Evolutionary conservation across 2,329 filamentous ascomycete genomes (phyloP).

Genomic region (Colletotrichum sp.): DNA sequence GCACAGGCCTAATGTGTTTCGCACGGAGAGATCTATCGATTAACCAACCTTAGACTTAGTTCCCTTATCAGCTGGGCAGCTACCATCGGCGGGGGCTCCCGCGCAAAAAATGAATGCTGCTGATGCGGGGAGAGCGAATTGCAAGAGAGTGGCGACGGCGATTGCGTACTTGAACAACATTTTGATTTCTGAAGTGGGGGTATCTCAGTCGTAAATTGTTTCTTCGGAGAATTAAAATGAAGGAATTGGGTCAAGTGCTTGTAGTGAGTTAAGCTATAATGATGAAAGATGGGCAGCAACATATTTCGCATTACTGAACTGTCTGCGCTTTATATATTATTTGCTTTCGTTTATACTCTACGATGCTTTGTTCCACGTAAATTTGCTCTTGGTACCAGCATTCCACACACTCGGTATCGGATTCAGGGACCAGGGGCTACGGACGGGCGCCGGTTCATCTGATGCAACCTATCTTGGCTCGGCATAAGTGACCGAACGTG

Average conservation of each 20-base stretch:
- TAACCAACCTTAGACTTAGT: neutral
- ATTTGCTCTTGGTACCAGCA: neutral
- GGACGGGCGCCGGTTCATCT: neutral
- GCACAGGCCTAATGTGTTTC: neutral
- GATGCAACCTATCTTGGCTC: neutral
- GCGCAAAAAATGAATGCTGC: neutral
- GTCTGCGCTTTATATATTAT: neutral
- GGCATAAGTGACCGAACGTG: neutral
- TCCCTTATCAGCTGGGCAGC: neutral
- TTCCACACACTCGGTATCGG: neutral
- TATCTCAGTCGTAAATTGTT: neutral
- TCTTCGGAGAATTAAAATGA: neutral
- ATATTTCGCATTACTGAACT: neutral
- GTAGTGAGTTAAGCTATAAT: neutral
- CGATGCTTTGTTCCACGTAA: neutral
- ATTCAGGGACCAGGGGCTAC: neutral
- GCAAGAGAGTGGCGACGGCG: neutral
- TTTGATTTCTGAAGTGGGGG: neutral
- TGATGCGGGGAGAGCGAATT: neutral
- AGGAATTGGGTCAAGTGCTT: neutral
- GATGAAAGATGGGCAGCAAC: neutral
- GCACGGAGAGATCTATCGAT: rapidly evolving
- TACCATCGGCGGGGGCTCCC: neutral
- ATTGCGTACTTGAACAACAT: neutral
- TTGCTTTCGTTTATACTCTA: neutral